A percentile compares a stretch with the other conserved stretches of the same genome.
Conservation (phyloP, 2,329 filamentous ascomycete species). For the Penicillium sp. region DNA sequence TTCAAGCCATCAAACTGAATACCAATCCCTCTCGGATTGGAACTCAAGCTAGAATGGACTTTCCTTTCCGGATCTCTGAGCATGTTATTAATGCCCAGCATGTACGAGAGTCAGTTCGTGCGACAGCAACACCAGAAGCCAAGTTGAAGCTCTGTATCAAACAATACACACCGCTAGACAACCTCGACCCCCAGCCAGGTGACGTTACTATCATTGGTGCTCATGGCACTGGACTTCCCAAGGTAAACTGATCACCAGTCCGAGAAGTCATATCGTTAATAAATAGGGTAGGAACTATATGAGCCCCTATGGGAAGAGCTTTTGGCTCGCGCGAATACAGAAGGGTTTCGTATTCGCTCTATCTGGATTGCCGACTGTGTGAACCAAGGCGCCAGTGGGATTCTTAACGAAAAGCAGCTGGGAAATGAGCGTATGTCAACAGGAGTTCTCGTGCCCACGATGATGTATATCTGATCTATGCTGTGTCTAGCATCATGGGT, state of each 20-base stretch:
- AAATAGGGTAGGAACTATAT: slow-evolving; percentile 69
- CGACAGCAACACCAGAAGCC: slow-evolving; percentile 50
- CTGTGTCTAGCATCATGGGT: slow-evolving; percentile 57
- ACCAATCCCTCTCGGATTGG: background rate
- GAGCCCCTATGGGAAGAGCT: slow-evolving; percentile 84
- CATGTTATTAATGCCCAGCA: slow-evolving; percentile 52
- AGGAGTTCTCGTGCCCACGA: slow-evolving; percentile 33
- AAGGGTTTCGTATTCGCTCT: slow-evolving; percentile 66
- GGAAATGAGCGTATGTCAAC: slow-evolving; percentile 74
- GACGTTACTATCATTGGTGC: slow-evolving; percentile 57
- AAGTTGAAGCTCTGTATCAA: slow-evolving; percentile 54
- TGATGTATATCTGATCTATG: background rate
- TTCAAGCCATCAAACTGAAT: background rate
- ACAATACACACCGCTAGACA: slow-evolving; percentile 57
- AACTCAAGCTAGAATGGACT: background rate
- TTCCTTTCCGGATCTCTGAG: slow-evolving; percentile 46
- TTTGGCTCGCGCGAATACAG: slow-evolving; percentile 53
- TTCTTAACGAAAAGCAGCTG: slow-evolving; percentile 69
- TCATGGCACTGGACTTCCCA: slow-evolving; percentile 65
- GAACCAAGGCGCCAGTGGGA: slow-evolving; percentile 73
- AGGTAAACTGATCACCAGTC: slow-evolving; percentile 49
- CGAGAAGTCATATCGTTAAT: background rate
- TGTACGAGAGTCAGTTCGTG: slow-evolving; percentile 54
- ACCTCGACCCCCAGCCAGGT: slow-evolving; percentile 45
- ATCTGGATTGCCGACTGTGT: slow-evolving; percentile 83